Evolutionary conservation across 345 rosid species (phyloP).

Genomic region (Gossypium sturtianum): DNA sequence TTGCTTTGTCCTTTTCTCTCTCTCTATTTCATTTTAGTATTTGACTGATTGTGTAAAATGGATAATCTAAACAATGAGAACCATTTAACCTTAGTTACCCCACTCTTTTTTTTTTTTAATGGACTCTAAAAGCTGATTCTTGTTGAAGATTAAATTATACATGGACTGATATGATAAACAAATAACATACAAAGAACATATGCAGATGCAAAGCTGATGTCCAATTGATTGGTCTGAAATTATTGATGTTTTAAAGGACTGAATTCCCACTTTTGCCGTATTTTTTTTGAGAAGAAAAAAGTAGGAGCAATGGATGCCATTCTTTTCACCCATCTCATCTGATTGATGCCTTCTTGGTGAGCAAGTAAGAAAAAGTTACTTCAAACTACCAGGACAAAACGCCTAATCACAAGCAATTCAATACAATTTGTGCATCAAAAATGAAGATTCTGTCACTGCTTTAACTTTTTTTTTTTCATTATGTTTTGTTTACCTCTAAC

Average conservation of each 20-base stretch:
- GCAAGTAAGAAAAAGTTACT: background rate
- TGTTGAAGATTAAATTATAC: background rate
- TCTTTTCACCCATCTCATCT: background rate
- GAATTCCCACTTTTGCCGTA: background rate
- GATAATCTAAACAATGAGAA: background rate
- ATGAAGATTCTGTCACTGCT: no score
- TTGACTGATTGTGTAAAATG: background rate
- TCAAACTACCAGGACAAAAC: background rate
- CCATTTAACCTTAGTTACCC: background rate
- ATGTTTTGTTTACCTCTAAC: no score
- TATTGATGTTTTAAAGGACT: background rate
- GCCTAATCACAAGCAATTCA: background rate
- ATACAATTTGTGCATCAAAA: background rate
- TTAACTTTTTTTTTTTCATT: no score
- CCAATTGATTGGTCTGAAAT: background rate
- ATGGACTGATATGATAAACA: background rate
- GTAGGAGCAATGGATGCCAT: background rate
- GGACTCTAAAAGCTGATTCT: background rate
- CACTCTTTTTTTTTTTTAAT: background rate
- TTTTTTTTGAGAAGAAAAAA: background rate
- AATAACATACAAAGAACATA: background rate
- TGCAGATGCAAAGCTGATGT: conserved; percentile 1
- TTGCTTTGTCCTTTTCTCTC: background rate
- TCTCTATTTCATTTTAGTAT: background rate
- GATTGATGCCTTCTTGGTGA: background rate